phyloP scores from a whole-genome alignment of 208 protist species.

The Herpetomonas tarakana region DNA sequence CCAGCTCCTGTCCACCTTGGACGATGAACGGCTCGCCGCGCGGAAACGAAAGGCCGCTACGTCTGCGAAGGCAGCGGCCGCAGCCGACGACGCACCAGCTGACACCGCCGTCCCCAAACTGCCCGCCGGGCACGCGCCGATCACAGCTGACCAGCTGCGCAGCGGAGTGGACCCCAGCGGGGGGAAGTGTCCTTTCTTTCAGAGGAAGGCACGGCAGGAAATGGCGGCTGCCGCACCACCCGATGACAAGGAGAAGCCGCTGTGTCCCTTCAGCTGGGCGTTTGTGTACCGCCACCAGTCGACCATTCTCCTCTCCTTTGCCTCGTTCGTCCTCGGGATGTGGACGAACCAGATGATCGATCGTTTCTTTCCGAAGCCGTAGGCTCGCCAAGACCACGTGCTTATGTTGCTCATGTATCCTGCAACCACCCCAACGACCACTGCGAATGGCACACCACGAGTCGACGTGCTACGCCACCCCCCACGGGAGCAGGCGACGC shows the following conservation, averaged over 20 bases:
- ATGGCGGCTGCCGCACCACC: neutral
- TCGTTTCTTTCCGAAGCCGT: neutral
- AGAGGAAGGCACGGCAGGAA: conserved; percentile 1
- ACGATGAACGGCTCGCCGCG: conserved; percentile 28
- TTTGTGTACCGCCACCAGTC: conserved; percentile 30
- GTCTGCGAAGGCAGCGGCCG: neutral
- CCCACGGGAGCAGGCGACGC: too few relatives aligned
- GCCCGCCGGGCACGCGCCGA: conserved; percentile 9
- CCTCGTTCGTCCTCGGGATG: neutral
- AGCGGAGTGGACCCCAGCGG: conserved; percentile 26
- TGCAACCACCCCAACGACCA: too few relatives aligned
- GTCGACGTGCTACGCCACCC: too few relatives aligned
- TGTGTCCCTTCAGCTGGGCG: conserved; percentile 47
- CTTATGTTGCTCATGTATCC: too few relatives aligned
- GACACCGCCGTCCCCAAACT: neutral
- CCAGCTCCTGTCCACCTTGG: conserved; percentile 17
- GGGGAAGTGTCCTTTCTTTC: conserved; percentile 51
- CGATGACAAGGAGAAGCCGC: conserved; percentile 11
- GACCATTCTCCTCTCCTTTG: conserved; percentile 3
- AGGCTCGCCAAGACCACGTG: too few relatives aligned
- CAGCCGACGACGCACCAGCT: neutral
- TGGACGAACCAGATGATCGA: conserved; percentile 2
- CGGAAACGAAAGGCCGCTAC: conserved; percentile 1
- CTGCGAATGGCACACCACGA: too few relatives aligned
- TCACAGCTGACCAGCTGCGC: conserved; percentile 5